Base-by-base conservation (phyloP, 1,284 basidiomycete genomes). In the Cryptococcus hybrid region DNA sequence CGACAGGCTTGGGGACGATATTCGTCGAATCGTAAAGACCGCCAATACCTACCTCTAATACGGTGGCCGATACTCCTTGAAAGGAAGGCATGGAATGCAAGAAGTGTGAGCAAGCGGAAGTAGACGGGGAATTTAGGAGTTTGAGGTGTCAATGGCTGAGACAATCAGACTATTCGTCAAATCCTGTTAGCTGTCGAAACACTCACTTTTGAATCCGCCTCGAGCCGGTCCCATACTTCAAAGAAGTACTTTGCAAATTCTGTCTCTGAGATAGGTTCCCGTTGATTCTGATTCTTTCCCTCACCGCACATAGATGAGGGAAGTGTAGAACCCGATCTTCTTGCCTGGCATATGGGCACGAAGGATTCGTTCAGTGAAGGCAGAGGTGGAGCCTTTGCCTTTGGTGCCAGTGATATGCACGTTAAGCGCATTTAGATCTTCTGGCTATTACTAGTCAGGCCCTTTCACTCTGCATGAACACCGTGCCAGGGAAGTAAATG, bases 341-440 rank as follows among this genome's bases (percentile, higher is more conserved):
- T 63, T 70, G 46, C 67, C 64, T 40, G 73, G 58, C 38, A 76
- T 51, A 59, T 73, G 68, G 5, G 65, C 58, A 52, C 77, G 60
- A 35, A 77, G 61, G 18, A 78, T 70, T 7, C 72, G 63, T 61
- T 91, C 87, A 3, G 85, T 84, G 68, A 99, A 99, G 2, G 96
- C 95, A 57, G 90, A 92, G 0, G 96, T 96, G 3, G 93, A 98
- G 3, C 96, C 96, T 76, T 99, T 99, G 47, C 96, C 96, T 79
- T 99, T 99, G 4, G 96, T 99, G 2, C 96, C 96, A 11, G 96
- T 95, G 69, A 99, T 88, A 80, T 99, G 96, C 38, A 99, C 92
- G 76, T 98, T 96, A 61, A 99, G 82, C 49, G 80, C 79, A 75
- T 99, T 94, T 53, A 99, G 82, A 66, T 94, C 88, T 54, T 84